These are phyloP conservation scores for Stemphylium vesicarium DNA, from an alignment of 2,329 filamentous ascomycete species.

Conservation along the genomic window DNA sequence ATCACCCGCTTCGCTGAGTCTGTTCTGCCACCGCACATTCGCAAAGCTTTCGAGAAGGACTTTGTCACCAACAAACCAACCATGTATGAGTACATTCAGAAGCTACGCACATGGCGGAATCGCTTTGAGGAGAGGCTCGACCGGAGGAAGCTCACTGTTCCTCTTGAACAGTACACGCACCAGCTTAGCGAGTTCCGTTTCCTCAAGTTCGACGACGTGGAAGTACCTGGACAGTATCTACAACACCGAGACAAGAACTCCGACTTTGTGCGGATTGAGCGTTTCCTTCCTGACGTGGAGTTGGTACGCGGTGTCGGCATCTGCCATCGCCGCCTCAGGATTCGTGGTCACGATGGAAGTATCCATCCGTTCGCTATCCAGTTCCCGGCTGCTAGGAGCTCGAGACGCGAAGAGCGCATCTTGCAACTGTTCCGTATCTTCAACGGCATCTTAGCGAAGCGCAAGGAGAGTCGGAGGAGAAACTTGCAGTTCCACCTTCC, in stretches of 20 bases:
- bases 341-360: slow-evolving; percentile 96
- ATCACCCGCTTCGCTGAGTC: slow-evolving; percentile 97
- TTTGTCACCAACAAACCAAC: slow-evolving; percentile 95
- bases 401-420: slow-evolving; percentile 91
- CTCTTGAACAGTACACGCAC: slow-evolving; percentile 84
- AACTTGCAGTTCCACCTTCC: slow-evolving; percentile 97
- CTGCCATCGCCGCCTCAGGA: slow-evolving; percentile 91
- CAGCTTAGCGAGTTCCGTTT: slow-evolving; percentile 96
- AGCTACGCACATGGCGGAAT: slow-evolving; percentile 92
- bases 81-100: slow-evolving; percentile 98
- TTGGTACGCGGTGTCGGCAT: slow-evolving; percentile 88
- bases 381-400: slow-evolving; percentile 90
- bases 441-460: slow-evolving; percentile 87
- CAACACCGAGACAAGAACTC: slow-evolving; percentile 99
- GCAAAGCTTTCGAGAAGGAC: slow-evolving; percentile 96
- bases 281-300: slow-evolving; percentile 94
- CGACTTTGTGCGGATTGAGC: slow-evolving; percentile 96
- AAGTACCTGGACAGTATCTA: slow-evolving; percentile 95
- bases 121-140: slow-evolving; percentile 98
- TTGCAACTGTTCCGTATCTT: slow-evolving; percentile 96
- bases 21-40: slow-evolving; percentile 90
- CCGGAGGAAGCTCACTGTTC: slow-evolving; percentile 73
- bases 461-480: slow-evolving; percentile 91
- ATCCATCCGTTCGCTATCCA: slow-evolving; percentile 97
- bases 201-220: slow-evolving; percentile 97